Percentiles rank a stretch among this genome's conserved stretches.
phyloP scores from a whole-genome alignment of 2,329 filamentous ascomycete genomes.

The Talaromyces amestolkiae region DNA sequence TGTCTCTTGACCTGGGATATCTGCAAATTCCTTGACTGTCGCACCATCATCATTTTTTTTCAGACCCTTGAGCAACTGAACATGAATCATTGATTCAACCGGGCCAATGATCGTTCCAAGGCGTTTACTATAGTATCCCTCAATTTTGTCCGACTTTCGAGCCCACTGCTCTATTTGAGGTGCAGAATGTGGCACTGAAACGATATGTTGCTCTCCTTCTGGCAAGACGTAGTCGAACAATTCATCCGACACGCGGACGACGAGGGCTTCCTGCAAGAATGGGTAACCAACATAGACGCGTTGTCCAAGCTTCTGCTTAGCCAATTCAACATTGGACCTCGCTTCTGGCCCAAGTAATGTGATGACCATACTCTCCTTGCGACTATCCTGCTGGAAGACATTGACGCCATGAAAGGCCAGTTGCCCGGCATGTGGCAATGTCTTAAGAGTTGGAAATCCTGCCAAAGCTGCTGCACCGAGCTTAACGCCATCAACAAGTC shows the following conservation, averaged over 20 bases:
- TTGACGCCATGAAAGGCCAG: slow-evolving; percentile 86
- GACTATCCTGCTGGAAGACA: slow-evolving; percentile 92
- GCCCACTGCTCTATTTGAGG: slow-evolving; percentile 78
- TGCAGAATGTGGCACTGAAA: slow-evolving; percentile 68
- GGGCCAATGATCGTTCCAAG: slow-evolving; percentile 82
- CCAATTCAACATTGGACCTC: slow-evolving; percentile 67
- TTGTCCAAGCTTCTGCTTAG: slow-evolving; percentile 77
- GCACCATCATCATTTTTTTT: slow-evolving; percentile 87
- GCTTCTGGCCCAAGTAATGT: slow-evolving; percentile 73
- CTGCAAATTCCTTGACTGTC: slow-evolving; percentile 86
- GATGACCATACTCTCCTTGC: slow-evolving; percentile 93
- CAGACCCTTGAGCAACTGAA: slow-evolving; percentile 90
- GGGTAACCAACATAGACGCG: slow-evolving; percentile 90
- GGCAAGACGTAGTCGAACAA: slow-evolving; percentile 81
- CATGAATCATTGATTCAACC: slow-evolving; percentile 85
- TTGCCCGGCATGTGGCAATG: slow-evolving; percentile 75
- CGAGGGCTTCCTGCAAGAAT: slow-evolving; percentile 90
- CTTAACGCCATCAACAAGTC: slow-evolving; percentile 79
- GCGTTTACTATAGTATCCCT: slow-evolving; percentile 84
- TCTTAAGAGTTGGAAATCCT: slow-evolving; percentile 88
- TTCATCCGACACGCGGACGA: slow-evolving; percentile 86
- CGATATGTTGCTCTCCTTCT: slow-evolving; percentile 62
- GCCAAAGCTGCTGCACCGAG: slow-evolving; percentile 80
- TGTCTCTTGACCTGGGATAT: slow-evolving; percentile 78
- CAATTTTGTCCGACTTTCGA: slow-evolving; percentile 78